Evolutionary conservation across 495 filamentous ascomycete species (phyloP), one percentile per base, ranked within the genome.

Genomic region (Talaromyces thailandensis): DNA sequence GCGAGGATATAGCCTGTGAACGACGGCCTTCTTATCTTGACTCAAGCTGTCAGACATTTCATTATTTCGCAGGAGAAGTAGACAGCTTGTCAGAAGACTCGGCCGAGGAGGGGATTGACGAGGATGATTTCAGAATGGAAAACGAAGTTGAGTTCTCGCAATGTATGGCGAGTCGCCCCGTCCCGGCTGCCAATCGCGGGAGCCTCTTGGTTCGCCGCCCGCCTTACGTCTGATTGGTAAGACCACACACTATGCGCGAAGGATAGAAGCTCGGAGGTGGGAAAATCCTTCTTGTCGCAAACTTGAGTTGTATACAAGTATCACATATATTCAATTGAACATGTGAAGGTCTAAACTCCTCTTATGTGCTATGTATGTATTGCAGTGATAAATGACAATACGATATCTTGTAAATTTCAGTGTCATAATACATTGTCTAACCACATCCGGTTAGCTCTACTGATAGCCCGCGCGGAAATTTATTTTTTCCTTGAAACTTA

Each of bases 61-160:
- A 57, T 31, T 53, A 26, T 53, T 51, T 37, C 35, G 45, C 26
- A 56, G 63, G 51, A 69, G 68, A 63, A 65, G 62, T 60, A 56
- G 64, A 53, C 21, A 24, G 28, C 18, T 16, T 35, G 55, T 21
- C 18, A 16, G 24, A 25, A 25, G n/a, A 21, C 24, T 11, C n/a
- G 50, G 6, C 14, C 50, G 4, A 16, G 4, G 14, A 14, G n/a
- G 24, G 8, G 50, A 53, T 6, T 25, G 50, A 12, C 25, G 25
- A 28, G 21, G 3, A n/a, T 53, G 11, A 53, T 23, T 57, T 31
- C 29, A 57, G 55, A 18, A 35, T 25, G 29, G n/a, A 16, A 35
- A 57, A 57, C 9, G 29, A 57, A 57, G 55, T 31, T 21, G 55
- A 57, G 29, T 48, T 48, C 43, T 48, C 43, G 1, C 43, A 48